Evolutionary conservation across 192 early-diverging fungal genomes (phyloP).

Genomic region (Chytriomyces sp.): DNA sequence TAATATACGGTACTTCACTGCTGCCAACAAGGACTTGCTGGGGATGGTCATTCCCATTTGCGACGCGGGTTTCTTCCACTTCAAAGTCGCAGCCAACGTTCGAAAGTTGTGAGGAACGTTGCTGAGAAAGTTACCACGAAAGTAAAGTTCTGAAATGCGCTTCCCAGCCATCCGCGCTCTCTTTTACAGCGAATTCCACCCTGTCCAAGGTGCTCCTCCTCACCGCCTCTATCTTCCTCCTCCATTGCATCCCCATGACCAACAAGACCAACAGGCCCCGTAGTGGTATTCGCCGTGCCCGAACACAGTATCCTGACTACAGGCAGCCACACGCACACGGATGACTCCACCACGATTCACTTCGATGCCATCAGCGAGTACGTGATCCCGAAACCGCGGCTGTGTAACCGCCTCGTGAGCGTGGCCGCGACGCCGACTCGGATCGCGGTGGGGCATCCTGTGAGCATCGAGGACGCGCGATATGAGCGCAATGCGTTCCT

Average conservation of each 20-base stretch:
- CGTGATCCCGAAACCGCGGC: conserved; percentile 79
- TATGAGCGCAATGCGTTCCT: conserved; percentile 82
- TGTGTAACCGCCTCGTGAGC: conserved; percentile 76
- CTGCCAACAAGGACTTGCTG: no score
- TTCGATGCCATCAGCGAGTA: conserved; percentile 81
- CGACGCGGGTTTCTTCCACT: no score
- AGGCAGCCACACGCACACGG: background rate
- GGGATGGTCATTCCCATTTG: no score
- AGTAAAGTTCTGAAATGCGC: conserved; percentile 14
- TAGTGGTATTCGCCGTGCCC: background rate
- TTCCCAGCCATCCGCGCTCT: conserved; percentile 76
- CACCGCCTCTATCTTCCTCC: conserved; percentile 54
- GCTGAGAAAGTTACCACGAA: no score
- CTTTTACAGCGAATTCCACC: conserved; percentile 83
- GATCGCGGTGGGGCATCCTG: conserved; percentile 73
- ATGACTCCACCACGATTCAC: conserved; percentile 43
- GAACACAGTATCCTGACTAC: conserved; percentile 11
- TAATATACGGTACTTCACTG: no score
- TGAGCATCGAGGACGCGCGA: conserved; percentile 67
- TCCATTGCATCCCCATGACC: no score
- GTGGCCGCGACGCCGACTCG: conserved; percentile 64
- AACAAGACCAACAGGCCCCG: no score
- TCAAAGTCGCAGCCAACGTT: no score
- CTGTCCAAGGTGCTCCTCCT: conserved; percentile 72
- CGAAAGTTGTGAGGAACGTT: no score